These are phyloP conservation scores for Penicillium cosmopolitanum DNA, from an alignment of 495 filamentous ascomycete species.

Conservation along the genomic window DNA sequence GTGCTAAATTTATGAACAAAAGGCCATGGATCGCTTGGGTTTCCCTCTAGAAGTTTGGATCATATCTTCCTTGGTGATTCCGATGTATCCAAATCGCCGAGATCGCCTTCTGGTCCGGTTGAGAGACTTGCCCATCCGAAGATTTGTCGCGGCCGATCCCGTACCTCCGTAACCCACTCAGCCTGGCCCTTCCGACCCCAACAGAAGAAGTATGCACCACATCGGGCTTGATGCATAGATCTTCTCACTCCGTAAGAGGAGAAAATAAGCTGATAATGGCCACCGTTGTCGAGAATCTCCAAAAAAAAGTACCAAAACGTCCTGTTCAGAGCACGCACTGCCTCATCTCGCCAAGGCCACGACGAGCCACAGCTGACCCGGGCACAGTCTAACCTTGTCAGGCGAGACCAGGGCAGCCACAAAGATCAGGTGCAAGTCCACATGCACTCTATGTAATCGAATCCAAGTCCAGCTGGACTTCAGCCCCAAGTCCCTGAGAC, in stretches of 20 bases:
- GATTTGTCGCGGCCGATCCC: constrained; percentile 26
- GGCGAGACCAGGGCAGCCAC: neutral
- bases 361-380: neutral
- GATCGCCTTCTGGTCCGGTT: constrained; percentile 3
- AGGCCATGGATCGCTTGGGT: too few species aligned
- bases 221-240: too few species aligned
- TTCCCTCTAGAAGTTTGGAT: too few species aligned
- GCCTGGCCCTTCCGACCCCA: too few species aligned
- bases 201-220: too few species aligned
- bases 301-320: too few species aligned
- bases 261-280: too few species aligned
- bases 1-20: too few species aligned
- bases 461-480: neutral
- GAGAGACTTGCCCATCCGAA: constrained; percentile 3
- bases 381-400: neutral
- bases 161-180: constrained; percentile 2
- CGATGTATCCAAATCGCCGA: neutral
- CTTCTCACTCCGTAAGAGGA: too few species aligned
- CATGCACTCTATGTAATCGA: neutral
- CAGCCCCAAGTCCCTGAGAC: neutral
- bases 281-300: too few species aligned
- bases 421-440: neutral
- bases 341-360: constrained; percentile 1
- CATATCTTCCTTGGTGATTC: too few species aligned
- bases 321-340: neutral